phyloP scores from a whole-genome alignment of 1,284 basidiomycete genomes.

The Xerocomus minutiporus region DNA sequence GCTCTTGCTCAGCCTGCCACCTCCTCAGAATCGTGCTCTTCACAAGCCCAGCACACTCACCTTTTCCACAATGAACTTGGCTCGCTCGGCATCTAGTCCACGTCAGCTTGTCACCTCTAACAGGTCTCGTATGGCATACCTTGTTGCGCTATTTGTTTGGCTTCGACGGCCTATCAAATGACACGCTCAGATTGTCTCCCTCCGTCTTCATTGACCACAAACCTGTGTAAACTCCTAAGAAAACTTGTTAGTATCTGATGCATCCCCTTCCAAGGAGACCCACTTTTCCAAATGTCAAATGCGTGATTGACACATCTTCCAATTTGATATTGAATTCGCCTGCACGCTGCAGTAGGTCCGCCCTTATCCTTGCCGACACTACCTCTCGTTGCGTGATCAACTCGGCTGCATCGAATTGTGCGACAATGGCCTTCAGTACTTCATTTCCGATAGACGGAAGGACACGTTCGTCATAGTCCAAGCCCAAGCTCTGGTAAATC shows the following conservation, averaged over 20 bases:
- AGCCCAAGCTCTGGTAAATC: conserved; percentile 93
- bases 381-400: conserved; percentile 88
- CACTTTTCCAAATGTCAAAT: conserved; percentile 78
- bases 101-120: conserved; percentile 10
- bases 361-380: conserved; percentile 90
- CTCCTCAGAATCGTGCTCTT: conserved; percentile 16
- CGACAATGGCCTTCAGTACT: conserved; percentile 96
- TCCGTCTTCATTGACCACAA: conserved; percentile 10
- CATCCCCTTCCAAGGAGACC: conserved; percentile 15
- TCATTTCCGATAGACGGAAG: conserved; percentile 95
- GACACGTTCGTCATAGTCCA: conserved; percentile 97
- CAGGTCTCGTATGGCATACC: conserved; percentile 41
- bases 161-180: conserved; percentile 78
- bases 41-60: conserved; percentile 37
- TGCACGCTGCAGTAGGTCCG: conserved; percentile 89
- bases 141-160: conserved; percentile 96
- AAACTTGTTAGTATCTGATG: not conserved
- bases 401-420: conserved; percentile 98
- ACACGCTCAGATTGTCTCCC: conserved; percentile 10
- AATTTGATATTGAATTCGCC: conserved; percentile 95
- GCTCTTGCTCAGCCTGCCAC: conserved; percentile 91
- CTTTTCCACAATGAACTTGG: conserved; percentile 98
- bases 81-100: conserved; percentile 84
- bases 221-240: conserved; percentile 75
- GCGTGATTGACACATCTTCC: conserved; percentile 96